Evolutionary conservation across 257 asterid species (phyloP).

Genomic region (Galeopsis tetrahit): DNA sequence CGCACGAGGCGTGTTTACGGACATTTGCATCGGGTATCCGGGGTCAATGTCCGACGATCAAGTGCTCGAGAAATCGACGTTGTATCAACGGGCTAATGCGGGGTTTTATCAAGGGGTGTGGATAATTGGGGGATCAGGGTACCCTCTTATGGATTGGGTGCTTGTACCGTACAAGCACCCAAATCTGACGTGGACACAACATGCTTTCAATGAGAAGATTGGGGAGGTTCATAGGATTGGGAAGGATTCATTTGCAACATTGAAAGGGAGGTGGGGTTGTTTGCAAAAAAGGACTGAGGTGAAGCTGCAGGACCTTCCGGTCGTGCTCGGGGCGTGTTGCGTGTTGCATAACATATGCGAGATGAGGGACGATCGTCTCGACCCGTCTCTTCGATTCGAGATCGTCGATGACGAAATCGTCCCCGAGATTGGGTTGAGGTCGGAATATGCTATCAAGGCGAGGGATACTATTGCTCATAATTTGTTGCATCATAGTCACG

Average conservation of each 20-base stretch:
- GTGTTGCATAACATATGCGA: constrained; percentile 92
- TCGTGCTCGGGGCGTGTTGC: constrained; percentile 93
- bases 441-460: constrained; percentile 64
- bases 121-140: constrained; percentile 79
- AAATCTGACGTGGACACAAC: constrained; percentile 88
- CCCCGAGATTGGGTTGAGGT: constrained; percentile 72
- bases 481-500: constrained; percentile 85
- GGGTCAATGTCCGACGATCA: constrained; percentile 97
- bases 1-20: constrained; percentile 72
- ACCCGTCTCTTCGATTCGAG: constrained; percentile 51
- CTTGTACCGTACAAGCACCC: constrained; percentile 86
- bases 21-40: constrained; percentile 91
- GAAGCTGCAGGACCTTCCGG: constrained; percentile 87
- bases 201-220: constrained; percentile 82
- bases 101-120: constrained; percentile 73
- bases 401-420: constrained; percentile 89
- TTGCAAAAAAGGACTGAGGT: constrained; percentile 88
- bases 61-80: constrained; percentile 84
- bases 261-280: constrained; percentile 93
- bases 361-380: constrained; percentile 68
- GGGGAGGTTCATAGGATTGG: constrained; percentile 63
- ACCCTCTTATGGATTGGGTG: constrained; percentile 88
- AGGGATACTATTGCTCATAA: constrained; percentile 87
- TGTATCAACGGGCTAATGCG: constrained; percentile 68
- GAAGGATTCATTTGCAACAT: constrained; percentile 60